Percentiles rank a stretch among this genome's conserved stretches.
These are phyloP conservation scores for Davidsoniella eucalypti DNA, from an alignment of 2,329 filamentous ascomycete species.

Conservation along the genomic window DNA sequence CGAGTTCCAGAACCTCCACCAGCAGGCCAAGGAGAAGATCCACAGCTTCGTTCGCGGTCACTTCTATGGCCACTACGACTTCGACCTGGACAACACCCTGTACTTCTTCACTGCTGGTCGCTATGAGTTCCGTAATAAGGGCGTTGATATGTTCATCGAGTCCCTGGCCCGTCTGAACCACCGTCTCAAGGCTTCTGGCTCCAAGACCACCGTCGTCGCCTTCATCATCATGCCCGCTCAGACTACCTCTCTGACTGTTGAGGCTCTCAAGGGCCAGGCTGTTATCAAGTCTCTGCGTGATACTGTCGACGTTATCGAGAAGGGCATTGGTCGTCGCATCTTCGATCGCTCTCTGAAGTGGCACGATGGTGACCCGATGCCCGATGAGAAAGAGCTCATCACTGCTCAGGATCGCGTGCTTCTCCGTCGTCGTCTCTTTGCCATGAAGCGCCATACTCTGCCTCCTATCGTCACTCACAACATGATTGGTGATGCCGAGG, in stretches of 20 bases:
- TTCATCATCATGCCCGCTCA: slow-evolving; percentile 99
- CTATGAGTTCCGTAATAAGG: slow-evolving; percentile 97
- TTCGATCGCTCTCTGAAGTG: slow-evolving; percentile 90
- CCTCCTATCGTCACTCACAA: slow-evolving; percentile 98
- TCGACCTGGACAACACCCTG: slow-evolving; percentile 87
- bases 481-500: slow-evolving; percentile 87
- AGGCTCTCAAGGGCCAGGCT: slow-evolving; percentile 89
- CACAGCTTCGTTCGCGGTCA: slow-evolving; percentile 95
- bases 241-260: slow-evolving; percentile 85
- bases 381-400: slow-evolving; percentile 92
- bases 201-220: slow-evolving; percentile 85
- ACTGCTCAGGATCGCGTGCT: slow-evolving; percentile 84
- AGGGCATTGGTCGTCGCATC: slow-evolving; percentile 79
- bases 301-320: slow-evolving; percentile 82
- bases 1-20: slow-evolving; percentile 96
- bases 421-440: slow-evolving; percentile 78
- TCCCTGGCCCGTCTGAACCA: slow-evolving; percentile 89
- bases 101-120: slow-evolving; percentile 96
- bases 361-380: slow-evolving; percentile 86
- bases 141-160: slow-evolving; percentile 99
- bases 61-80: slow-evolving; percentile 97
- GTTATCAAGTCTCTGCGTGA: slow-evolving; percentile 93
- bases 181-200: slow-evolving; percentile 66
- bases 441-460: slow-evolving; percentile 82
- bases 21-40: slow-evolving; percentile 93